Evolutionary conservation across 1,284 basidiomycete species (phyloP).

Genomic region (Tilletia caries): DNA sequence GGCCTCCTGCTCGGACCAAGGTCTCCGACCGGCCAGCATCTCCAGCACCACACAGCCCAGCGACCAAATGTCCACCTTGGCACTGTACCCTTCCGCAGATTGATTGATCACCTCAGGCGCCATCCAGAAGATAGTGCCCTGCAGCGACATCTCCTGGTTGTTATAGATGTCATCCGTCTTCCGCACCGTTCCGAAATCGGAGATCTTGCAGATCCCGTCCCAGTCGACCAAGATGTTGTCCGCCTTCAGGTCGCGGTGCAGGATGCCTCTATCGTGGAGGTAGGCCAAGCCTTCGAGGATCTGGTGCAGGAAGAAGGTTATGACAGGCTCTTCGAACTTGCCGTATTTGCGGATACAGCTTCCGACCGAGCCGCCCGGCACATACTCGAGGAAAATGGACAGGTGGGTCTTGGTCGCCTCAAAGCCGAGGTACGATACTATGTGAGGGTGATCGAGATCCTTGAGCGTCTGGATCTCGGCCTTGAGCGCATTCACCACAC

Average conservation of each 20-base stretch:
- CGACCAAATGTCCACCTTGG: conserved; percentile 98
- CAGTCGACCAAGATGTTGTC: conserved; percentile 97
- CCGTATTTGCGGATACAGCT: conserved; percentile 87
- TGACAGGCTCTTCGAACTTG: conserved; percentile 85
- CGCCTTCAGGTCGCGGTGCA: conserved; percentile 94
- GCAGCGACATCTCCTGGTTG: conserved; percentile 72
- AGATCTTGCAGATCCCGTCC: conserved; percentile 91
- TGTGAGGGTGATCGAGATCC: conserved; percentile 92
- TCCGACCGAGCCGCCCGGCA: conserved; percentile 93
- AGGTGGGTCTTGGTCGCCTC: conserved; percentile 85
- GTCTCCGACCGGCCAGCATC: conserved; percentile 93
- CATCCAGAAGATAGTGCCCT: conserved; percentile 98
- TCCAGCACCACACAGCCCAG: conserved; percentile 94
- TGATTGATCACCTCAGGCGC: conserved; percentile 90
- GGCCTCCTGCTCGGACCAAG: conserved; percentile 85
- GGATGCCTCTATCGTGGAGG: conserved; percentile 82
- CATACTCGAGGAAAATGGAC: conserved; percentile 84
- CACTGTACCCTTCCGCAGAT: conserved; percentile 76
- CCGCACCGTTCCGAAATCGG: conserved; percentile 71
- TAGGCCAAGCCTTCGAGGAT: conserved; percentile 90
- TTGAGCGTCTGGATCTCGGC: conserved; percentile 92
- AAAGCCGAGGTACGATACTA: conserved; percentile 87
- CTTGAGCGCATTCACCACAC: conserved; percentile 84
- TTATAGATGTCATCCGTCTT: conserved; percentile 70
- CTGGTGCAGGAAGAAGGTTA: conserved; percentile 87